phyloP scores from a whole-genome alignment of 768 basidiomycete genomes.

The Mrakia blollopis region DNA sequence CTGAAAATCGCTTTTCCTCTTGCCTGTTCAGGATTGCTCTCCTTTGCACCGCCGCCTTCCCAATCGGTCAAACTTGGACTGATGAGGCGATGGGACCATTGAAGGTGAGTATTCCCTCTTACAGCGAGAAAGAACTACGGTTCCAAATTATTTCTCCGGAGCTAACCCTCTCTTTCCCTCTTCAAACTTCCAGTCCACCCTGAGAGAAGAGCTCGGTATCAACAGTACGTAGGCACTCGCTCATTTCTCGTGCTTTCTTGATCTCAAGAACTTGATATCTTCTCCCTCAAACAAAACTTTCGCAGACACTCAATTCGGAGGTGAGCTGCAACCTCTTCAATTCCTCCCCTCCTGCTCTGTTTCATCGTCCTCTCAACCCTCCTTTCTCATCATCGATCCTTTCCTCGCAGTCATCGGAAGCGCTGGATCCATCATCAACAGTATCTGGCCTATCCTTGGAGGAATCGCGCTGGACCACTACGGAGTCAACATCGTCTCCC shows the following conservation, averaged over 20 bases:
- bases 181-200: neutral
- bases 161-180: too few relatives aligned
- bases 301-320: slow-evolving; percentile 16
- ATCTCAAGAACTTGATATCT: neutral
- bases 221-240: neutral
- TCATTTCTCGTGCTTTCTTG: too few relatives aligned
- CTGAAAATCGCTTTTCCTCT: neutral
- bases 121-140: too few relatives aligned
- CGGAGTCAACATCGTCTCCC: neutral
- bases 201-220: slow-evolving; percentile 24
- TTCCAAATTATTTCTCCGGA: neutral
- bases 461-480: slow-evolving; percentile 19
- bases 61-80: slow-evolving; percentile 5
- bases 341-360: too few relatives aligned
- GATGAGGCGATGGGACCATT: slow-evolving; percentile 5
- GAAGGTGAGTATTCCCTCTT: neutral
- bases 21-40: neutral
- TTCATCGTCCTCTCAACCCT: too few relatives aligned
- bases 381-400: too few relatives aligned
- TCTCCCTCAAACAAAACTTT: neutral
- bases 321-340: neutral
- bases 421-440: slow-evolving; percentile 18
- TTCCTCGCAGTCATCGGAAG: slow-evolving; percentile 1
- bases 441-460: slow-evolving; percentile 26
- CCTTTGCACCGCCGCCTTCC: neutral